Evolutionary conservation across 75 land plant species (phyloP).

Genomic region (Pseudotsuga menziesii): DNA sequence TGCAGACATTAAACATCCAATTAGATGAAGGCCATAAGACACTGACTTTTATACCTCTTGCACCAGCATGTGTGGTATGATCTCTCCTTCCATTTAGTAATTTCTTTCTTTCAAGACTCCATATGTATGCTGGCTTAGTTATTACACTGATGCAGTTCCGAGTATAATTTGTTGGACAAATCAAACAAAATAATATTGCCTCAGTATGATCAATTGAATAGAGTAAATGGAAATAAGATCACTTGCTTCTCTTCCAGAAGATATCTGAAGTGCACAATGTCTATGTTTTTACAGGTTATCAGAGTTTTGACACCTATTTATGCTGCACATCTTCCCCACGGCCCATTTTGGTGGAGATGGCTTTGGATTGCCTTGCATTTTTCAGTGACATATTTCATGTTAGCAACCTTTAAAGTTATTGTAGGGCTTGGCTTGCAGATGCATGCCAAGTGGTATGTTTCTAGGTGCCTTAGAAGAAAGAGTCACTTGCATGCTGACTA

Average conservation of each 20-base stretch:
- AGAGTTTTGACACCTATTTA: conserved; percentile 85
- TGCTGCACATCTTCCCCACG: conserved; percentile 72
- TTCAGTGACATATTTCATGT: conserved; percentile 59
- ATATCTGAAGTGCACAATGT: background rate
- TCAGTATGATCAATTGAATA: background rate
- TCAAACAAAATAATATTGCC: background rate
- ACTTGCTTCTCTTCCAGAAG: background rate
- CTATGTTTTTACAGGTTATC: conserved; percentile 56
- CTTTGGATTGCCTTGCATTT: conserved; percentile 43
- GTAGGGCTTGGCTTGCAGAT: conserved; percentile 59
- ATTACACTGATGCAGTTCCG: background rate
- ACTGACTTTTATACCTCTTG: conserved; percentile 83
- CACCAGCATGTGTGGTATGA: conserved; percentile 99
- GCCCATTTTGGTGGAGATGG: conserved; percentile 50
- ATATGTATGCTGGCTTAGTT: background rate
- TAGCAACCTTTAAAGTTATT: conserved; percentile 65
- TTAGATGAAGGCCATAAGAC: conserved; percentile 47
- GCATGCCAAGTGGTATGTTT: conserved; percentile 86
- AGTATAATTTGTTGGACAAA: background rate
- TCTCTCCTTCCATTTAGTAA: background rate
- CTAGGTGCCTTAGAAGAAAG: conserved; percentile 47
- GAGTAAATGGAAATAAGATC: background rate
- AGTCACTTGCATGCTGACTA: conserved; percentile 69
- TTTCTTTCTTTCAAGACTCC: background rate
- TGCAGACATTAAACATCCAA: conserved; percentile 64